phyloP scores from a whole-genome alignment of 768 basidiomycete genomes.

The Mycena galopus region DNA sequence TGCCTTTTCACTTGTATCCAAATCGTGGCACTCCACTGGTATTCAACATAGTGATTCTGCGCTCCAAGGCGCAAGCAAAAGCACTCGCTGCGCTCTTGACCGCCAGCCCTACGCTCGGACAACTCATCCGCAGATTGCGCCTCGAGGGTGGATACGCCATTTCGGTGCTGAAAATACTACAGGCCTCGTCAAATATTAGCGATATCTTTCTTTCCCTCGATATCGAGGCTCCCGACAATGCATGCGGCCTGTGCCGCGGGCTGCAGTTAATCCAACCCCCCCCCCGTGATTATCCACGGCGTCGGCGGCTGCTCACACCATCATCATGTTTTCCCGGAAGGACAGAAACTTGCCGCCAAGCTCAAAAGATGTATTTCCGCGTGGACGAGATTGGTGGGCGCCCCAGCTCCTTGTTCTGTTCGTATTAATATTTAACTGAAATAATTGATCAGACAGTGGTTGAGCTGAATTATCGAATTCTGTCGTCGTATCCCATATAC shows the following conservation, averaged over 20 bases:
- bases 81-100: constrained; percentile 1
- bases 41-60: constrained; percentile 20
- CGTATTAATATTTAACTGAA: too few species aligned
- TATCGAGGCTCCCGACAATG: not conserved
- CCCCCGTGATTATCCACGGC: not conserved
- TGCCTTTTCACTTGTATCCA: constrained; percentile 16
- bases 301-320: not conserved
- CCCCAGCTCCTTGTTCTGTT: too few species aligned
- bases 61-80: constrained; percentile 20
- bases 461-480: not conserved
- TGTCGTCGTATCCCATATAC: too few species aligned
- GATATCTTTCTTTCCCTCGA: constrained; percentile 3
- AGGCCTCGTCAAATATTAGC: not conserved
- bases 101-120: constrained; percentile 12
- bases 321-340: not conserved
- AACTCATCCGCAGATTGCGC: constrained; percentile 25
- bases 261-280: constrained; percentile 10
- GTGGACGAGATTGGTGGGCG: constrained; percentile 17
- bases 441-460: not conserved
- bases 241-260: constrained; percentile 5
- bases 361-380: not conserved
- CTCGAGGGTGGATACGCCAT: constrained; percentile 27
- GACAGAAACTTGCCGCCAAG: not conserved
- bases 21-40: constrained; percentile 30
- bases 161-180: constrained; percentile 24